Conservation (phyloP, 805 yeast species). For the Yamadazyma phyllophila region DNA sequence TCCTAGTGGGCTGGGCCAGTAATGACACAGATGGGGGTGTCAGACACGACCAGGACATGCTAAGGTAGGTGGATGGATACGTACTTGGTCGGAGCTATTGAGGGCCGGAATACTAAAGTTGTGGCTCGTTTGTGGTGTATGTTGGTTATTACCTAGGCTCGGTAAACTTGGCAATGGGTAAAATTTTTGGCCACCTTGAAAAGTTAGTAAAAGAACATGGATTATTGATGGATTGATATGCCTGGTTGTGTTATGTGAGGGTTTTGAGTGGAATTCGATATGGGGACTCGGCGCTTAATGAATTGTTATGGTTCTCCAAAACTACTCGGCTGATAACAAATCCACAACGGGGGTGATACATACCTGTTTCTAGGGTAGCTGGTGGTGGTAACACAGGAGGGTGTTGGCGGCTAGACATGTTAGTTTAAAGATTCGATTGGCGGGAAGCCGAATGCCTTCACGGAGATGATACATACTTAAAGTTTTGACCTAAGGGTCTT, state of each 20-base stretch:
- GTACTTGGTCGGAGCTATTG: constrained; percentile 31
- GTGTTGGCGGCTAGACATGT: constrained; percentile 47
- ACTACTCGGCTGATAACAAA: neutral
- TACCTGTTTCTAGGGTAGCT: constrained; percentile 50
- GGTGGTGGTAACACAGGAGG: constrained; percentile 65
- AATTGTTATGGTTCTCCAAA: no score
- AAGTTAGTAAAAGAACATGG: constrained; percentile 15
- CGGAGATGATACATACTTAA: constrained; percentile 34
- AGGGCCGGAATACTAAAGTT: constrained; percentile 50
- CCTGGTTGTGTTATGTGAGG: no score
- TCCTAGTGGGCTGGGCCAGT: constrained; percentile 3
- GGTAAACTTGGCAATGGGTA: constrained; percentile 54
- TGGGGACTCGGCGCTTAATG: no score
- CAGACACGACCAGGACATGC: neutral
- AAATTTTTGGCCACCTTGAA: constrained; percentile 41
- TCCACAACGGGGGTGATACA: constrained; percentile 17
- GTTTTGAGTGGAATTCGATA: no score
- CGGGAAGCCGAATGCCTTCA: neutral
- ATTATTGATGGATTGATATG: no score
- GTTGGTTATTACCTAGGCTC: constrained; percentile 40
- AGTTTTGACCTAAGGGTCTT: constrained; percentile 41
- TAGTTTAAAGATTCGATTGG: neutral
- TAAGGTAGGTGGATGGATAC: constrained; percentile 12
- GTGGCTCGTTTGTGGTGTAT: constrained; percentile 41
- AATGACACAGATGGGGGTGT: neutral